Conservation (phyloP, 164 flowering plant genomes). For the Malania oleifera region DNA sequence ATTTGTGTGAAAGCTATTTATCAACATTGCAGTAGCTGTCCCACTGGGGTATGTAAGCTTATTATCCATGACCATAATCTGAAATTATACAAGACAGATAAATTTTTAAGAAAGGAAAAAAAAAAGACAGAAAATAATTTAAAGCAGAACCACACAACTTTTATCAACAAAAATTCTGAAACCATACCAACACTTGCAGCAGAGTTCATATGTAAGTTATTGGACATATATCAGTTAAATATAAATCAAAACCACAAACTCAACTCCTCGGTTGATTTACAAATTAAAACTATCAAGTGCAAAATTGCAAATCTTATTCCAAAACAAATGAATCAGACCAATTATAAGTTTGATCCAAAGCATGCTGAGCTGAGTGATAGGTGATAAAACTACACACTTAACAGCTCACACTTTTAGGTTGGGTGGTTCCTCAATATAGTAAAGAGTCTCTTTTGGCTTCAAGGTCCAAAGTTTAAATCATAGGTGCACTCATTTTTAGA, state of each 20-base stretch:
- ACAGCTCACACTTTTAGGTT: too few relatives aligned
- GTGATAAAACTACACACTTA: too few relatives aligned
- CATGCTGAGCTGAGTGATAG: too few relatives aligned
- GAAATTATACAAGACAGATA: not conserved
- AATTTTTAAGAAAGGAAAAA: not conserved
- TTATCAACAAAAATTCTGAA: not conserved
- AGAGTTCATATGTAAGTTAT: not conserved
- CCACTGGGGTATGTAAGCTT: conserved; percentile 98
- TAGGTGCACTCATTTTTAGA: too few relatives aligned
- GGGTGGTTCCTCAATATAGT: too few relatives aligned
- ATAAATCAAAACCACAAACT: not conserved
- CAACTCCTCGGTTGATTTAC: too few relatives aligned
- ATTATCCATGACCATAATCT: conserved; percentile 95
- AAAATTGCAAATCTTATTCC: too few relatives aligned
- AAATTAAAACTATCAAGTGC: too few relatives aligned
- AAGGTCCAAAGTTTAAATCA: too few relatives aligned
- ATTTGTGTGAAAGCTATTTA: conserved; percentile 92
- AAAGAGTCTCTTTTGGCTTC: too few relatives aligned
- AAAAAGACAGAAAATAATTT: not conserved
- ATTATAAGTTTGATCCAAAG: too few relatives aligned
- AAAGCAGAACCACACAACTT: not conserved
- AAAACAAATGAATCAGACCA: too few relatives aligned
- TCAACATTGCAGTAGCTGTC: conserved; percentile 95
- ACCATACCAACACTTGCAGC: not conserved
- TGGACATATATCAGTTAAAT: not conserved